Evolutionary conservation across 768 basidiomycete genomes (phyloP), one percentile per base, ranked within the genome.

Genomic region (Rhizopogon sp.): DNA sequence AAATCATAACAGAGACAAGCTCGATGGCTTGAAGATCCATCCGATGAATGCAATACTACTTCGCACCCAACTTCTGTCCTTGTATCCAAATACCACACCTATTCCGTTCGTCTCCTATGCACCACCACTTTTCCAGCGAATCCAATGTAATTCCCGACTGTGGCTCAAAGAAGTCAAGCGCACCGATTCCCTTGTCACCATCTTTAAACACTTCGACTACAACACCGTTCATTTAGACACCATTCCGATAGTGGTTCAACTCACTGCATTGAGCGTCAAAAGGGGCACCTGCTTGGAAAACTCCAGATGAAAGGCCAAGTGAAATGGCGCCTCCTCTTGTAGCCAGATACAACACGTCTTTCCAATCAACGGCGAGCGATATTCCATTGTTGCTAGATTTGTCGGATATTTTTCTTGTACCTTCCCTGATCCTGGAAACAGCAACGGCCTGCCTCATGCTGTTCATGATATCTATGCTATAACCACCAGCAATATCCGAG

Each of bases 81-180:
- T 91, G 90, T 3, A 94, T 78, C 88, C 90, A 96, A 68, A 93
- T 76, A 3, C 70, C 74, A 2, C 55, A 62, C 17, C 90, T 78
- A 69, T 94, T 94, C 50, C 79, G 76, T 5, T 63, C 63, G 63
- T 90, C 85, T 0, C 93, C 93, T 41, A 88, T 65, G 61, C 89
- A 90, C 90, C 91, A 95, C 93, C 93, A 94, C 64, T 87, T 90
- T 69, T 95, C 93, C 22, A 94, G 60, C 70, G 81, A 72, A 50
- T 86, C 87, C 42, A 74, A 63, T 6, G 70, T 70, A 52, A 78
- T 52, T 31, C 47, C 52, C 54, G 50, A 39, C 56, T 52, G 37
- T 33, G 52, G 6, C 52, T 59, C 52, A 60, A 92, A 85, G 62
- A 90, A 85, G 64, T 93, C 89, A 7, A 93, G 75, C 3, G 76